Evolutionary conservation across 1,284 basidiomycete species (phyloP), one percentile per base, ranked within the genome.

Genomic region (Calocybe gambosa): DNA sequence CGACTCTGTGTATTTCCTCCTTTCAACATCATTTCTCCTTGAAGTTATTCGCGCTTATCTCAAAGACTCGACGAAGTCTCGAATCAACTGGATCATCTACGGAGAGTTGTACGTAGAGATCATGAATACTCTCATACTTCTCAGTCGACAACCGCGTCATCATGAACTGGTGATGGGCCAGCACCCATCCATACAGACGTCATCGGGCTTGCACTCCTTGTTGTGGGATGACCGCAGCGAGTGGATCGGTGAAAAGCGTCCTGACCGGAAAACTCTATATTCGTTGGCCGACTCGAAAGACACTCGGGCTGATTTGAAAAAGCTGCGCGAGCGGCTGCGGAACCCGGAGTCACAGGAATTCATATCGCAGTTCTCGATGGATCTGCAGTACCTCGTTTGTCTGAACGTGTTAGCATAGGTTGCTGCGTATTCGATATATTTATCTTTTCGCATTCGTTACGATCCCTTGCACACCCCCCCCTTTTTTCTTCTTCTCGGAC

Each of bases 1-100:
- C 23, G 10, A 19, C 10, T 42, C 50, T 12, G 31, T 51, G 25
- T 35, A n/a, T 3, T 36, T 39, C 15, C 51, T 56, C 16, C 38
- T 56, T 7, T 49, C 44, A 2, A 46, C 42, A 2, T 55, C 55
- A 7, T 42, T 50, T 34, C 20, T 56, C 13, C 49, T 55, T 13
- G 53, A 55, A 21, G 50, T 50, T 6, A 37, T 55, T 9, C 46
- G 47, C 10, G 20, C 41, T 0, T 56, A 44, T 35, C 51, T 56
- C 39, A 36, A 39, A 18, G 20, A 45, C 29, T 10, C 8, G 5
- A 39, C 37, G 15, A 25, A n/a, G 26, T 8, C 5, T 18, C 37
- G 25, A 10, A 26, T 43, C 16, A 42, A 47, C 41, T 47, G 46
- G 46, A 36, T 43, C 20, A 23, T 47, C 13, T 34, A 42, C 12